Evolutionary conservation across 257 asterid genomes (phyloP), one percentile per base, ranked within the genome.

Genomic region (Ophiorrhiza pumila): DNA sequence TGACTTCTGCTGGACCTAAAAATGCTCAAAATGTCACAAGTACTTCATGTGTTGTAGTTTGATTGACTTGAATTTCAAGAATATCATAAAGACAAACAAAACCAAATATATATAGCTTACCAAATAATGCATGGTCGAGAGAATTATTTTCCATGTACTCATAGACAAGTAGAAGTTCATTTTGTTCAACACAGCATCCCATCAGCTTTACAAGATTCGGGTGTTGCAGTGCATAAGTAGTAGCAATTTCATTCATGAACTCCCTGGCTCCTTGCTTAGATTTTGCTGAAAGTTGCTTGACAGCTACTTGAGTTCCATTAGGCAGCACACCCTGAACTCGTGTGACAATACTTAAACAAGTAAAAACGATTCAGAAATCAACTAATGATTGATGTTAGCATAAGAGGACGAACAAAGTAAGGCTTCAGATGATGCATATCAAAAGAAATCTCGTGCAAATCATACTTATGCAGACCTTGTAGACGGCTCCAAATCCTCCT

Each of bases 101-200:
- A 20, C 10, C n/a, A n/a, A n/a, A n/a, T n/a, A n/a, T n/a, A 9
- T 25, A 35, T 49, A 18, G 52, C 23, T 74, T 53, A 74, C 73
- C 53, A 25, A 62, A 74, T 34, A 78, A 78, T 15, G 72, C 78
- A 50, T 59, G 63, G 7, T 55, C 55, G 39, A 78, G 82, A 49
- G 75, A 66, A 43, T 50, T 60, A 14, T 73, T 78, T 31, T 73
- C 55, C 82, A 78, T 78, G 72, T 25, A 57, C 22, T 78, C 63
- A 12, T 57, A 27, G 20, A 27, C 18, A 27, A 31, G 27, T 43
- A 78, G 79, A 56, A 78, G 65, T 61, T 68, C 68, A 9, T 55
- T 52, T 25, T 57, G 61, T 68, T 78, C 67, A n/a, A 43, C 65
- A 65, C 74, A 75, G 3, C 69, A 75, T 65, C 83, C 83, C 69